These are phyloP conservation scores for Yamadazyma sp. DNA, from an alignment of 805 yeast genomes.

Conservation along the genomic window DNA sequence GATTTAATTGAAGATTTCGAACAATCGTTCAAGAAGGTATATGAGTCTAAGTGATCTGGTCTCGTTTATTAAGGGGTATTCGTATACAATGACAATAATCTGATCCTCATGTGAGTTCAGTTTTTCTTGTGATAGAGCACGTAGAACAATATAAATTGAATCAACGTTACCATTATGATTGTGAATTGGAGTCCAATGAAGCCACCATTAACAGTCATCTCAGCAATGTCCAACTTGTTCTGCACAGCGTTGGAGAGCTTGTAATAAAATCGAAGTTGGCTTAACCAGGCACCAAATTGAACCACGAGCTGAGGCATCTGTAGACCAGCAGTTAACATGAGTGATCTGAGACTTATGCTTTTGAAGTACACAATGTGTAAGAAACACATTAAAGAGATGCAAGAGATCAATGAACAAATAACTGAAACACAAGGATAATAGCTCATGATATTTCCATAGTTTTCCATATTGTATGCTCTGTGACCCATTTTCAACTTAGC, in stretches of 20 bases:
- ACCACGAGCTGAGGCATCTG: slow-evolving; percentile 9
- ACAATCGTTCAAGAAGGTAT: slow-evolving; percentile 72
- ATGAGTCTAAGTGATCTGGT: slow-evolving; percentile 17
- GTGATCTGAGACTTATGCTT: neutral
- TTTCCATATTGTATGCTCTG: slow-evolving; percentile 14
- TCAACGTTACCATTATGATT: slow-evolving; percentile 7
- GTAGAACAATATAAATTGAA: slow-evolving; percentile 9
- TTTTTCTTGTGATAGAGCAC: neutral
- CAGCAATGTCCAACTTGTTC: slow-evolving; percentile 14
- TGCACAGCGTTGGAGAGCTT: slow-evolving; percentile 9
- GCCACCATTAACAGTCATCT: slow-evolving; percentile 14
- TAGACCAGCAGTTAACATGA: slow-evolving; percentile 4
- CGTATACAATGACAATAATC: slow-evolving; percentile 1
- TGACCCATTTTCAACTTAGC: slow-evolving; percentile 14
- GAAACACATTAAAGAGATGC: slow-evolving; percentile 7
- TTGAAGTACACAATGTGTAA: slow-evolving; percentile 6
- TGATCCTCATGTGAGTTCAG: too few species aligned
- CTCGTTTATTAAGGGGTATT: slow-evolving; percentile 4
- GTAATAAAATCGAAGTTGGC: slow-evolving; percentile 14
- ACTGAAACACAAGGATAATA: slow-evolving; percentile 13
- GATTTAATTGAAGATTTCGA: slow-evolving; percentile 89
- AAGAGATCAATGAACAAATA: slow-evolving; percentile 8
- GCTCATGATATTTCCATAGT: slow-evolving; percentile 15
- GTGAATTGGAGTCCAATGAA: slow-evolving; percentile 11
- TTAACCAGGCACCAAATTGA: slow-evolving; percentile 7